phyloP scores from a whole-genome alignment of 768 basidiomycete genomes.

The Leccinum subgranulosum region DNA sequence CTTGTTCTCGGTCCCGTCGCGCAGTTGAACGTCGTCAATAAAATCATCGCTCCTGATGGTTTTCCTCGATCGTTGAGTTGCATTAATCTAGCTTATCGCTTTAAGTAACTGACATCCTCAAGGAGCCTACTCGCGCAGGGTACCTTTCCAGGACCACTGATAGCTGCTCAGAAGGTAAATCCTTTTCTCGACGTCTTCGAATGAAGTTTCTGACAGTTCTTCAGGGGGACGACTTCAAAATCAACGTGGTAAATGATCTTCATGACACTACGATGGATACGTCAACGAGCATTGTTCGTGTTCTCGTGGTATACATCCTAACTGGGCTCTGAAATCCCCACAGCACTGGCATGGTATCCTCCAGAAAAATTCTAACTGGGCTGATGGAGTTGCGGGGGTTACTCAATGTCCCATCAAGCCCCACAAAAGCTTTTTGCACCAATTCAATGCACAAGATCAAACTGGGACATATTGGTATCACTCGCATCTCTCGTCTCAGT shows the following conservation, averaged over 20 bases:
- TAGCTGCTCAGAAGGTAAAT: conserved; percentile 36
- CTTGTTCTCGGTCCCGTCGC: conserved; percentile 19
- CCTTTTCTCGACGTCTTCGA: background rate
- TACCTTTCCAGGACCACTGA: conserved; percentile 43
- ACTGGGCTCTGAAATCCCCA: background rate
- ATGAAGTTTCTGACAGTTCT: conserved; percentile 10
- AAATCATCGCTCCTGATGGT: conserved; percentile 46
- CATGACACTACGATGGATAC: conserved; percentile 46
- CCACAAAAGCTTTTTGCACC: conserved; percentile 17
- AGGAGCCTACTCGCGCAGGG: conserved; percentile 42
- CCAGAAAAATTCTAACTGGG: conserved; percentile 42
- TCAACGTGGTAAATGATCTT: conserved; percentile 46
- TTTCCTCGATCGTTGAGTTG: conserved; percentile 37
- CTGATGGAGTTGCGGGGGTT: conserved; percentile 43
- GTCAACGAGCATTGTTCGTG: conserved; percentile 48
- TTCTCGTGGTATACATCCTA: background rate
- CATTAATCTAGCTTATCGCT: background rate
- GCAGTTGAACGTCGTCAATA: conserved; percentile 40
- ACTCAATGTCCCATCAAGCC: conserved; percentile 31
- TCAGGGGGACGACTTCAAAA: conserved; percentile 34
- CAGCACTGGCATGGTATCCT: conserved; percentile 59
- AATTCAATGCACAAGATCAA: conserved; percentile 21
- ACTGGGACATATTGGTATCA: conserved; percentile 36
- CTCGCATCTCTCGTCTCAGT: conserved; percentile 38
- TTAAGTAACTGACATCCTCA: background rate